A percentile compares a stretch with the other conserved stretches of the same genome.
Evolutionary conservation across 1,139 yeast species (phyloP).

Genomic region (Geotrichum bryndzae): DNA sequence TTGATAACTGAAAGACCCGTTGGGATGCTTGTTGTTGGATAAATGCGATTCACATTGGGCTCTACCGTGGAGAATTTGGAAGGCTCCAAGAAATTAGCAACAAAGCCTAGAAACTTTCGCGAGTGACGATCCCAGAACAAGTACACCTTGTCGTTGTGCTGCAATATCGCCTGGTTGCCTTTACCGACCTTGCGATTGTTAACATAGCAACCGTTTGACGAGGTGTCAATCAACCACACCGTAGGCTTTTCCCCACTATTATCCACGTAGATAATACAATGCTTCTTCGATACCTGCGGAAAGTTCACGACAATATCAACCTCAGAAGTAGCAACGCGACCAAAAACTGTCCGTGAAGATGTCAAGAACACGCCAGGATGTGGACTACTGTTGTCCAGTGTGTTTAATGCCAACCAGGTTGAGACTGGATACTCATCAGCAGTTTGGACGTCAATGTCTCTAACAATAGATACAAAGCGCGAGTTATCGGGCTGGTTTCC

Average conservation of each 20-base stretch:
- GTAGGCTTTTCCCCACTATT: constrained; percentile 33
- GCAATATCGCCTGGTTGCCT: constrained; percentile 55
- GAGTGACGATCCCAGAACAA: constrained; percentile 56
- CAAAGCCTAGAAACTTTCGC: constrained; percentile 23
- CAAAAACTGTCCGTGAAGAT: constrained; percentile 28
- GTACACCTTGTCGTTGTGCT: constrained; percentile 58
- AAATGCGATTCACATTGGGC: not conserved
- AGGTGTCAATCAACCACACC: constrained; percentile 74
- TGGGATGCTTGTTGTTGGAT: constrained; percentile 1
- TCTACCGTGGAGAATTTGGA: not conserved
- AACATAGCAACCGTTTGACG: constrained; percentile 73
- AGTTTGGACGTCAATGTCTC: constrained; percentile 25
- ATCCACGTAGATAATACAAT: constrained; percentile 52
- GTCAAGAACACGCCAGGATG: constrained; percentile 47
- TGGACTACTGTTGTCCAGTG: constrained; percentile 39
- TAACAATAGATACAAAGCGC: constrained; percentile 16
- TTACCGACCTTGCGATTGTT: constrained; percentile 56
- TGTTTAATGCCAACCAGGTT: constrained; percentile 46
- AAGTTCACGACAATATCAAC: constrained; percentile 57
- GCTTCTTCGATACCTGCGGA: constrained; percentile 74
- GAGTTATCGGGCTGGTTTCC: not conserved
- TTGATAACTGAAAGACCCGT: not conserved
- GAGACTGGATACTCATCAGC: constrained; percentile 38
- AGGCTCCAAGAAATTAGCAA: constrained; percentile 9
- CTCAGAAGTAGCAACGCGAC: constrained; percentile 28